These are phyloP conservation scores for Diaporthe citri DNA, from an alignment of 2,329 filamentous ascomycete species.

Conservation along the genomic window DNA sequence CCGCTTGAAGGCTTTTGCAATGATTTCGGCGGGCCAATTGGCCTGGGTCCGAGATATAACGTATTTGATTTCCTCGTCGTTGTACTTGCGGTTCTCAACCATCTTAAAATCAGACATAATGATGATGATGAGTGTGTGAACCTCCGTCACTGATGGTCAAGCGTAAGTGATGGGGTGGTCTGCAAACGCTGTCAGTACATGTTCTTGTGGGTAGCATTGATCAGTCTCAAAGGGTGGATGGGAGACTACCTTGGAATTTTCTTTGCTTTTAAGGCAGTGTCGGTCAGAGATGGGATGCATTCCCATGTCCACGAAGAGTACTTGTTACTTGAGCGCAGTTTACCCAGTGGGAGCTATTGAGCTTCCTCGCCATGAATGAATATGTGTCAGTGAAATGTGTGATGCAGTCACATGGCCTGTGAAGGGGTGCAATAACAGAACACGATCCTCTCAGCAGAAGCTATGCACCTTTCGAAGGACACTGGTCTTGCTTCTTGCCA, in stretches of 20 bases:
- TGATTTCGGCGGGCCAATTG: conserved; percentile 11
- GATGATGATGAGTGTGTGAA: background rate
- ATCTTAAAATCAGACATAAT: conserved; percentile 31
- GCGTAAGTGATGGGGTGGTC: background rate
- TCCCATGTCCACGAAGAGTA: background rate
- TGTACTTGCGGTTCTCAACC: conserved; percentile 38
- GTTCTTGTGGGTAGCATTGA: background rate
- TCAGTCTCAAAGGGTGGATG: background rate
- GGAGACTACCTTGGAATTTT: background rate
- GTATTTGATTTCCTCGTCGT: conserved; percentile 34
- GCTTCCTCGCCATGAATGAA: background rate
- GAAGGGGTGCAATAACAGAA: background rate
- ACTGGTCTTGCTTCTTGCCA: background rate
- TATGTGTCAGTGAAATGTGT: background rate
- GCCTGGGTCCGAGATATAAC: conserved; percentile 30
- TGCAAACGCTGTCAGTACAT: background rate
- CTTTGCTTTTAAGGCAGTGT: background rate
- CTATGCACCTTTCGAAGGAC: background rate
- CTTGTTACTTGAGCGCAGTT: background rate
- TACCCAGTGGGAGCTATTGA: background rate
- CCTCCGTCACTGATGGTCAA: background rate
- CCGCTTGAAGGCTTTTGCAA: conserved; percentile 37
- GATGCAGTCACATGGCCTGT: background rate
- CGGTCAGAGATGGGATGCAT: background rate
- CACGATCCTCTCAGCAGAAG: background rate